phyloP scores from a whole-genome alignment of 805 yeast genomes.

The Metschnikowia picachoensis region DNA sequence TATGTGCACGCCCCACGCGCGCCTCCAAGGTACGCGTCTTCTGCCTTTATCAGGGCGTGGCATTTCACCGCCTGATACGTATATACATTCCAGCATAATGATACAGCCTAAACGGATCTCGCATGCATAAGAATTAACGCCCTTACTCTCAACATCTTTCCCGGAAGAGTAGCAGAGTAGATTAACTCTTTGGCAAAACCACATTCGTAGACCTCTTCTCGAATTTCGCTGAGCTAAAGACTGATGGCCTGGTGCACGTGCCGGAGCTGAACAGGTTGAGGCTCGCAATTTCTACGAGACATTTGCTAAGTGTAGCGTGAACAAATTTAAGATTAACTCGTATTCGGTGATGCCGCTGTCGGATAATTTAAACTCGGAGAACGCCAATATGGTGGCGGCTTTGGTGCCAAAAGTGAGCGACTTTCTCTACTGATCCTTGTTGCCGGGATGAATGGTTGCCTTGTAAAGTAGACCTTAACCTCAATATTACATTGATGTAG shows the following conservation, averaged over 20 bases:
- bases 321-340: conserved; percentile 40
- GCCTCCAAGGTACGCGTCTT: too few species aligned
- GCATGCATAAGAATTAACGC: conserved; percentile 53
- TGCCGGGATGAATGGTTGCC: too few species aligned
- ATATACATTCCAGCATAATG: not conserved
- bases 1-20: too few species aligned
- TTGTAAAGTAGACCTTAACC: not conserved
- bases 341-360: conserved; percentile 44
- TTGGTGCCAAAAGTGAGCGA: conserved; percentile 52
- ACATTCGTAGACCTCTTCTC: conserved; percentile 33
- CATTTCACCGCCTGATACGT: too few species aligned
- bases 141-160: conserved; percentile 39
- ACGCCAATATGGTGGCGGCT: conserved; percentile 48
- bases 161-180: conserved; percentile 47
- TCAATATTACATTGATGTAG: not conserved
- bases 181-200: conserved; percentile 44
- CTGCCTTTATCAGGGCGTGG: too few species aligned
- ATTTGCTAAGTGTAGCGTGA: conserved; percentile 46
- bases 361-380: conserved; percentile 47
- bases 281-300: conserved; percentile 48
- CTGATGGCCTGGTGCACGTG: conserved; percentile 39
- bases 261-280: conserved; percentile 23
- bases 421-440: conserved; percentile 35
- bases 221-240: conserved; percentile 30
- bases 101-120: conserved; percentile 19